Evolutionary conservation across 768 basidiomycete genomes (phyloP), one percentile per base, ranked within the genome.

Genomic region (Phlebiopsis gigantea): DNA sequence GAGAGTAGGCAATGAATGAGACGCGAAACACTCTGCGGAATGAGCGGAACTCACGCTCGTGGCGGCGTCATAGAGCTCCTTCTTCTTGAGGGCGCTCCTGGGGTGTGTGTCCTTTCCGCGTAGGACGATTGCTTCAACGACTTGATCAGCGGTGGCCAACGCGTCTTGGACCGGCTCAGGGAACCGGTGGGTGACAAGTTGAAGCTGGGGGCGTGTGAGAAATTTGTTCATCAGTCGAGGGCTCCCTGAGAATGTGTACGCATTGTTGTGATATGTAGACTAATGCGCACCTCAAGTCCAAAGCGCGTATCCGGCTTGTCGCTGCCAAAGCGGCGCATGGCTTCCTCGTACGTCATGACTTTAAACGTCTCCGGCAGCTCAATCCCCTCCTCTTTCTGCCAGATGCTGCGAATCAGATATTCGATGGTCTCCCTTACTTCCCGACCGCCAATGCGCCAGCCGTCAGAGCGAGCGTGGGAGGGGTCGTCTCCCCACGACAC

Each of bases 231-330:
- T 52, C 31, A 52, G 43, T 22, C 6, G 15, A 25, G 8, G 48
- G n/a, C 4, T 29, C 51, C 47, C 30, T 25, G 28, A 29, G 51
- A 50, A 57, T 24, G 52, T 46, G 52, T 41, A 39, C 34, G 8
- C 31, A 15, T 19, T 19, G 39, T 51, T 51, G 31, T 30, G 50
- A 41, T 31, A 39, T 31, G 30, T 31, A 25, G 30, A 21, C 29
- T 44, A 31, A 50, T n/a, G 72, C 72, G 65, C 59, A 94, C 94
- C 85, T 95, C 85, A 61, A 95, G 79, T 55, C 81, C 82, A 72
- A 93, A 94, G 55, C 94, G 82, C 53, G 86, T 86, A 72, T 98
- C 95, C 45, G 95, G 95, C 74, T 97, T 97, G 72, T 97, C 94
- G 56, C 90, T 90, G 14, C 94, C 94, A 77, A 86, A 97, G 88